Evolutionary conservation across 768 basidiomycete species (phyloP).

Genomic region (Exidia glandulosa): DNA sequence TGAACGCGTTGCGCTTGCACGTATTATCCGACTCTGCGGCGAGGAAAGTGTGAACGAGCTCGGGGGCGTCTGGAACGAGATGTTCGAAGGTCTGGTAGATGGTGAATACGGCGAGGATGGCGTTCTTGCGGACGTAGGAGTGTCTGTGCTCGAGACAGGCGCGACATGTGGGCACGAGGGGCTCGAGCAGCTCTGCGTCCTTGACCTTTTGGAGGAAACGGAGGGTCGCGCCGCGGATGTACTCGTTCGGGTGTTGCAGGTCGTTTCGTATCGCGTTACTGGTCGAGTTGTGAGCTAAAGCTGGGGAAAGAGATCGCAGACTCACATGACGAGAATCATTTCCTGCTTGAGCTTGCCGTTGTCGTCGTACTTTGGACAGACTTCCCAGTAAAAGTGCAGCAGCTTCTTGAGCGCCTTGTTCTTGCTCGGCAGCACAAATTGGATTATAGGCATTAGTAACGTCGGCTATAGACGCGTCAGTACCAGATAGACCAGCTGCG

Average conservation of each 20-base stretch:
- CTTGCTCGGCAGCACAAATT: slow-evolving; percentile 90
- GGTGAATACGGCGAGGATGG: slow-evolving; percentile 89
- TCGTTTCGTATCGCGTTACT: slow-evolving; percentile 98
- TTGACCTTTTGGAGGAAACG: slow-evolving; percentile 95
- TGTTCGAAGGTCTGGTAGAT: slow-evolving; percentile 92
- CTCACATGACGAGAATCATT: slow-evolving; percentile 98
- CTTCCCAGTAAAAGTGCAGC: slow-evolving; percentile 92
- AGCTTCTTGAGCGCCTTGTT: slow-evolving; percentile 97
- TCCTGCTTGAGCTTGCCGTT: slow-evolving; percentile 97
- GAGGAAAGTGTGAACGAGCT: slow-evolving; percentile 92
- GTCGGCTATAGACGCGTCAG: slow-evolving; percentile 45
- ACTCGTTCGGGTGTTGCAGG: slow-evolving; percentile 99
- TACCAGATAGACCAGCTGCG: background rate
- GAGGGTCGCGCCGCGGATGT: slow-evolving; percentile 95
- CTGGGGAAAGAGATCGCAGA: slow-evolving; percentile 13
- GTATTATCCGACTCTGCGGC: slow-evolving; percentile 92
- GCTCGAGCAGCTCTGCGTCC: slow-evolving; percentile 90
- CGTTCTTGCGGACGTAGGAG: slow-evolving; percentile 96
- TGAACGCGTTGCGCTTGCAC: slow-evolving; percentile 95
- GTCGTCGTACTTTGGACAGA: slow-evolving; percentile 96
- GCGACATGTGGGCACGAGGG: slow-evolving; percentile 86
- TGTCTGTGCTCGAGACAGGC: slow-evolving; percentile 95
- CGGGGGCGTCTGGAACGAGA: slow-evolving; percentile 92
- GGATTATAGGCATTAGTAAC: slow-evolving; percentile 95
- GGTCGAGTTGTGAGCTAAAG: slow-evolving; percentile 7